These are phyloP conservation scores for Amylocystis lapponica DNA, from an alignment of 768 basidiomycete genomes.

Conservation along the genomic window DNA sequence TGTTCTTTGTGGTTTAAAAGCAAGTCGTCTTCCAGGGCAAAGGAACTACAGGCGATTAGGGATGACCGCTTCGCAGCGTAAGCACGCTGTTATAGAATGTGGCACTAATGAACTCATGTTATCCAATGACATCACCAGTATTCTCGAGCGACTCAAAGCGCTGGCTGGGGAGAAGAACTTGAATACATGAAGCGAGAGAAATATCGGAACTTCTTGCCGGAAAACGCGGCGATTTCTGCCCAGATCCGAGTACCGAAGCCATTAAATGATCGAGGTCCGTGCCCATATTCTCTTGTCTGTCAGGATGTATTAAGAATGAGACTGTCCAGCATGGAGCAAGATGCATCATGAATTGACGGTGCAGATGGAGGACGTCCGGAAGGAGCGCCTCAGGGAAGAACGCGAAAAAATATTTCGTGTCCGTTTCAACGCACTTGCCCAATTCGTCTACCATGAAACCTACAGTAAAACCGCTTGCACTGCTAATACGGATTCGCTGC, in stretches of 20 bases:
- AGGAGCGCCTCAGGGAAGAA: not conserved
- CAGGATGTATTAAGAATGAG: too few relatives aligned
- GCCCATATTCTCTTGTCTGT: too few relatives aligned
- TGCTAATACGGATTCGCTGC: slow-evolving; percentile 1
- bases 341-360: slow-evolving; percentile 1
- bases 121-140: not conserved
- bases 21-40: not conserved
- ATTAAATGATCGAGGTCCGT: slow-evolving; percentile 8
- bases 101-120: not conserved
- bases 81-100: not conserved
- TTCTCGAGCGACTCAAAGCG: slow-evolving; percentile 1
- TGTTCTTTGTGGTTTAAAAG: not conserved
- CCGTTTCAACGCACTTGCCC: slow-evolving; percentile 1
- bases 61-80: slow-evolving; percentile 1
- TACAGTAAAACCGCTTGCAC: not conserved
- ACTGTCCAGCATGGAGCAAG: slow-evolving; percentile 3
- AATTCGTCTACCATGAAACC: not conserved
- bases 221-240: too few relatives aligned
- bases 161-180: slow-evolving; percentile 10
- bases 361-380: slow-evolving; percentile 2
- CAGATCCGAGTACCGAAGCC: slow-evolving; percentile 7
- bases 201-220: not conserved
- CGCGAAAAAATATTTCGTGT: not conserved
- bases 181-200: not conserved
- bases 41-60: slow-evolving; percentile 1